Base-by-base conservation (phyloP, 805 yeast genomes). In the Grigorovia transvaalensis region DNA sequence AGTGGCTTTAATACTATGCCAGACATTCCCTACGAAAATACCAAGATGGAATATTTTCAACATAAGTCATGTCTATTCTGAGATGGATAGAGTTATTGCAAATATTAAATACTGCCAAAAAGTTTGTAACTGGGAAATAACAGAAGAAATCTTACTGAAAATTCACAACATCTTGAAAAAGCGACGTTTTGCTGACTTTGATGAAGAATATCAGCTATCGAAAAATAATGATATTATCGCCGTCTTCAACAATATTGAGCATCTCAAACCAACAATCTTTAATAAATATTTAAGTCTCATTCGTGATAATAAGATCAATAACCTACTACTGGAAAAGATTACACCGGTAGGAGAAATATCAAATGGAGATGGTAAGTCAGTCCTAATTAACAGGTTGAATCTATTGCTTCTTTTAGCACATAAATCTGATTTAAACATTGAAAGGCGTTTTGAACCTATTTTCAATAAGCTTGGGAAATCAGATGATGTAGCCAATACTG, bases 91-190 rank as follows among this genome's bases (percentile, higher is more conserved):
- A 1, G 53, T 62, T 17, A 53, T 65, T 12, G 50, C 50, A 8
- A 59, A 62, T 35, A 47, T 62, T 4, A 50, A 52, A 3, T 56
- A 53, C 46, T 54, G 62, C 46, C 38, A 44, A 12, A 62, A 61
- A 33, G 56, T 57, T 6, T 53, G 57, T 20, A 69, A 69, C 11
- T 70, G 73, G 74, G 60, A 54, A 19, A 54, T 75, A 17, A 64
- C 63, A 46, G 63, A 73, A 47, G 74, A 74, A 19, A 82, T 87
- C 50, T 69, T 87, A 29, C 77, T 82, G 52, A 47, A 44, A 11
- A 46, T 64, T 19, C 58, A 65, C 47, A 51, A 52, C 9, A 50
- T 61, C 7, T 62, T 63, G 43, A 66, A 63, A 44, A 57, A 47
- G 20, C 52, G 65, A 49, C 58, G 65, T 45, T 67, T 59, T 50